Base-by-base conservation (phyloP, 169 alveolate genomes). In the Cryptosporidium canis region DNA sequence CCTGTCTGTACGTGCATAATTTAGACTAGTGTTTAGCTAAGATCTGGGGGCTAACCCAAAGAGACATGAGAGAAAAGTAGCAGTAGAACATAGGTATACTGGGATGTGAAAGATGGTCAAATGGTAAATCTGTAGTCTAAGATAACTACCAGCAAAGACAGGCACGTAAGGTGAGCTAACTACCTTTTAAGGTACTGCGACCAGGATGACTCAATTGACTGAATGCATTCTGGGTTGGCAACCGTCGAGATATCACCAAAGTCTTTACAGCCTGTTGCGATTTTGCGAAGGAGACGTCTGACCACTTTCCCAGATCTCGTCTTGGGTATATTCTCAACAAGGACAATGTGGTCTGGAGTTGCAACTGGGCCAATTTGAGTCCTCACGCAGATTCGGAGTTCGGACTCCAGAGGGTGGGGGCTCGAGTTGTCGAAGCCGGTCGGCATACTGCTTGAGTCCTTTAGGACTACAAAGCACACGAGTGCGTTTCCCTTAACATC, bases 271-370 rank as follows among this genome's bases (percentile, higher is more conserved):
- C 95, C 93, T 37, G 91, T 93, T 44, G 98, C 98, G 43, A 97
- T 91, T 66, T 95, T 95, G 71, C 98, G 93, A 44, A 97, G 91
- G 44, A 96, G 94, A 48, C 98, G 94, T 45, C 99, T 92, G 95
- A 96, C 94, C 61, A 96, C 96, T 90, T 96, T 96, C 37, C 99
- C 98, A 66, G 97, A 94, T 44, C 98, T 82, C 3, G 99, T 97
- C 91, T 97, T 97, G 3, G 99, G 99, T 51, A 97, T 72, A 92
- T 90, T 87, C 44, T 66, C 92, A 39, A 93, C 95, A 35, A 95
- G 66, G 24, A 94, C 83, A 48, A 97, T 94, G 58, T 92, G 90
- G 83, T 97, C 98, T 3, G 98, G 98, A 47, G 97, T 92, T 41
- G 98, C 98, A 51, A 97, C 94, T 5, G 97, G 98, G 2, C 99